A percentile compares a stretch with the other conserved stretches of the same genome.
Evolutionary conservation across 768 basidiomycete genomes (phyloP).

Genomic region (Leucocoprinus birnbaumii): DNA sequence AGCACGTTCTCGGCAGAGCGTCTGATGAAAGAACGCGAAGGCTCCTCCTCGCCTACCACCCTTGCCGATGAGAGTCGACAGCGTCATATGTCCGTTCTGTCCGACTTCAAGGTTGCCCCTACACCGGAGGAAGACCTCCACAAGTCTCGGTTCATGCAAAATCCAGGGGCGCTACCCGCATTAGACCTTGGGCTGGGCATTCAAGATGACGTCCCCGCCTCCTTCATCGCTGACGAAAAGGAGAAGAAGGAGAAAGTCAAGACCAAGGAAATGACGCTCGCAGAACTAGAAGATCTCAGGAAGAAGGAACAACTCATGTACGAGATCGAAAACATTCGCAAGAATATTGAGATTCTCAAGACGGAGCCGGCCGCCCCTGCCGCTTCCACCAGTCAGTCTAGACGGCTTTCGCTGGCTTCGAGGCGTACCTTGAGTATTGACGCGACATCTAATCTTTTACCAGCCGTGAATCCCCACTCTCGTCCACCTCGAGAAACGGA

Average conservation of each 20-base stretch:
- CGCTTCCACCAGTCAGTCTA: conserved; percentile 43
- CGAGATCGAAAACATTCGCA: conserved; percentile 78
- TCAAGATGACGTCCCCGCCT: conserved; percentile 69
- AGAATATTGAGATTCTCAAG: conserved; percentile 74
- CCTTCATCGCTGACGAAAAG: conserved; percentile 51
- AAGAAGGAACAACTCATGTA: conserved; percentile 69
- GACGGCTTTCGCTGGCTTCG: conserved; percentile 63
- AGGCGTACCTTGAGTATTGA: conserved; percentile 69
- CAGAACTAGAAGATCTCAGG: conserved; percentile 55
- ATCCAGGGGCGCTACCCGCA: conserved; percentile 57
- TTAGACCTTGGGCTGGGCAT: conserved; percentile 77
- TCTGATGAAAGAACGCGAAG: conserved; percentile 63
- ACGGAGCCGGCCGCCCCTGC: conserved; percentile 70
- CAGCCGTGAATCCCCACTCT: conserved; percentile 47
- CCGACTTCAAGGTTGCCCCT: conserved; percentile 68
- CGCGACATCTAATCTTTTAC: conserved; percentile 46
- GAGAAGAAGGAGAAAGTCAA: conserved; percentile 13
- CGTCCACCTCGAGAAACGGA: conserved; percentile 69
- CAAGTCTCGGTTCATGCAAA: conserved; percentile 46
- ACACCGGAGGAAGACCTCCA: conserved; percentile 60
- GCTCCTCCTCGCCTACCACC: conserved; percentile 40
- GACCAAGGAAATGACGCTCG: conserved; percentile 24
- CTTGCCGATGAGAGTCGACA: conserved; percentile 40
- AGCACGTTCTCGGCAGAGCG: conserved; percentile 64
- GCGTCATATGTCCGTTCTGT: conserved; percentile 64